A percentile compares a stretch with the other conserved stretches of the same genome.
Conservation (phyloP, 306 rosid species). For the Rosa chinensis region DNA sequence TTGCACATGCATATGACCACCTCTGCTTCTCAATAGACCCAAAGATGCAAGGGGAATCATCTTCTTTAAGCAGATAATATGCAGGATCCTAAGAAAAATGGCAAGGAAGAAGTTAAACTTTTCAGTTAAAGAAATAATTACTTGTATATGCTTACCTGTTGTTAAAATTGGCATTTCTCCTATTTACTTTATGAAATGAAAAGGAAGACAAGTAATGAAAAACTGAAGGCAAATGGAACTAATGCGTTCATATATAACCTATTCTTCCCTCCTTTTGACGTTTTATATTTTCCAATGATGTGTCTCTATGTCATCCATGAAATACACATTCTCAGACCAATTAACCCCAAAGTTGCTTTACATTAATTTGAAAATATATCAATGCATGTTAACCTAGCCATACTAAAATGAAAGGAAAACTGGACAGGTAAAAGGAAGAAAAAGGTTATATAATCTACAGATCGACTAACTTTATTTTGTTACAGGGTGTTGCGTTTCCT, state of each 20-base stretch:
- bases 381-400: background rate
- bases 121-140: background rate
- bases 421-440: background rate
- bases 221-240: background rate
- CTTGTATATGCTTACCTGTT: background rate
- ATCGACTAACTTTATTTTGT: background rate
- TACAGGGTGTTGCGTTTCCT: background rate
- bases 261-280: background rate
- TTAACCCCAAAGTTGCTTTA: background rate
- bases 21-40: conserved; percentile 93
- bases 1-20: conserved; percentile 97
- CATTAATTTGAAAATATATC: background rate
- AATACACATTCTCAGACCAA: background rate
- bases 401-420: background rate
- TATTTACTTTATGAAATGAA: background rate
- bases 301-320: background rate
- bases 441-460: background rate
- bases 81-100: conserved; percentile 62
- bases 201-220: background rate
- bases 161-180: background rate
- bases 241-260: background rate
- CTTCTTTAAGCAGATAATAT: conserved; percentile 79
- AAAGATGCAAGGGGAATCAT: conserved; percentile 85
- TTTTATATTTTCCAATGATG: background rate
- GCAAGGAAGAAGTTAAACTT: conserved; percentile 15